Evolutionary conservation across 345 rosid genomes (phyloP), one percentile per base, ranked within the genome.

Genomic region (Boechera divaricarpa): DNA sequence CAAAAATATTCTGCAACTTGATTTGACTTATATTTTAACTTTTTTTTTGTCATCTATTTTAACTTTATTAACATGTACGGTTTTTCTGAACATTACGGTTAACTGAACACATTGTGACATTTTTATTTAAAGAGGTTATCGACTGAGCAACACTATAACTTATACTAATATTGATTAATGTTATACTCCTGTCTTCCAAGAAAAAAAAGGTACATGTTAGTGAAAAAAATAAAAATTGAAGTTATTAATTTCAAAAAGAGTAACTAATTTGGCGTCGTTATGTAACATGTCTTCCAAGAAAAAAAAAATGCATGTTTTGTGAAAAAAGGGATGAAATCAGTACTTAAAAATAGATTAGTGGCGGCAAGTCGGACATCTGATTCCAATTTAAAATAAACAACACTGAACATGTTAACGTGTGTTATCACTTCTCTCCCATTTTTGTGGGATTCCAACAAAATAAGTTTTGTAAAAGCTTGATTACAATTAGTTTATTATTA

Each of bases 381-480:
- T 31, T 65, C 41, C 1, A 32, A 2, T 26, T 26, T 31, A 36
- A 39, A 51, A 57, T 31, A 32, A 13, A n/a, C 7, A 59, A 59
- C 16, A 42, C 6, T 28, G 51, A 28, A 12, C 15, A 69, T 42
- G 12, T 16, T 36, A 39, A 48, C 5, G 10, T 6, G 44, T 52
- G n/a, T 29, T 49, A 10, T 41, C 44, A 41, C 44, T 26, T 21
- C 11, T 33, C 79, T 69, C 69, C 74, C 74, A 69, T 61, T 61
- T 61, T 41, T 21, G 18, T 42, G 74, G 75, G 69, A 69, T 41
- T 76, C 39, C 13, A 68, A 62, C 55, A 49, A 36, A 21, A 8
- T 49, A 48, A 38, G 51, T 26, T 67, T 24, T 38, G 26, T 28
- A 4, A 44, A 47, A 57, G 9, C 33, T 42, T 21, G 39, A 29